Base-by-base conservation (phyloP, 257 asterid genomes). In the Salvia hispanica region DNA sequence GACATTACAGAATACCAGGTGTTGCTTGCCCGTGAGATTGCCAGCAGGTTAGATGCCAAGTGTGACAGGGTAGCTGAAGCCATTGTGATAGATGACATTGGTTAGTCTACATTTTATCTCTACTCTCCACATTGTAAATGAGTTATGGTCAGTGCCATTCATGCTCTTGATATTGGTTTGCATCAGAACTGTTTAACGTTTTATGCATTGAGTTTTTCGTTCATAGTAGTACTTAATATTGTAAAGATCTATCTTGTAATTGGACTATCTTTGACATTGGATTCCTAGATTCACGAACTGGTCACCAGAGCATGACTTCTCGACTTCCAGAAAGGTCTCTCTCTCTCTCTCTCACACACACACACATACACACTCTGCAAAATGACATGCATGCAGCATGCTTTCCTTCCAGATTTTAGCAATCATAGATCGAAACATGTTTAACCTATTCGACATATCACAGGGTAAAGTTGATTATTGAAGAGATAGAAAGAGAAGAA, bases 401-500 rank as follows among this genome's bases (percentile, higher is more conserved):
- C 53, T 18, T 59, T 51, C 72, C 31, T 21, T 51, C 48, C 36
- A 43, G 25, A 50, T 60, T 58, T 40, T 15, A 61, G 58, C 51
- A 2, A 64, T 55, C 28, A n/a, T 52, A 47, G 18, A 47, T 25
- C 45, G 53, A 15, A 58, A 55, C 46, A 60, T 46, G 62, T 7
- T 40, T 40, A 6, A 40, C 45, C 9, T 40, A 8, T 39, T 40
- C 8, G 8, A 40, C 64, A 51, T 66, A 37, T 73, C 55, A 74
- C 90, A 94, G 99, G 95, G 90, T 94, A 55, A 94, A 94, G 76
- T 69, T 90, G 89, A 87, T 85, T 53, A 85, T 81, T 65, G 99
- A 94, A 78, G 99, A 94, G 84, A 88, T 94, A 64, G 99, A 94
- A 86, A 86, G 97, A 78, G 97, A 94, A 83, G 99, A 91, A 87